A percentile compares a stretch with the other conserved stretches of the same genome.
Conservation (phyloP, 2,329 filamentous ascomycete species). For the Fusarium pseudograminearum region DNA sequence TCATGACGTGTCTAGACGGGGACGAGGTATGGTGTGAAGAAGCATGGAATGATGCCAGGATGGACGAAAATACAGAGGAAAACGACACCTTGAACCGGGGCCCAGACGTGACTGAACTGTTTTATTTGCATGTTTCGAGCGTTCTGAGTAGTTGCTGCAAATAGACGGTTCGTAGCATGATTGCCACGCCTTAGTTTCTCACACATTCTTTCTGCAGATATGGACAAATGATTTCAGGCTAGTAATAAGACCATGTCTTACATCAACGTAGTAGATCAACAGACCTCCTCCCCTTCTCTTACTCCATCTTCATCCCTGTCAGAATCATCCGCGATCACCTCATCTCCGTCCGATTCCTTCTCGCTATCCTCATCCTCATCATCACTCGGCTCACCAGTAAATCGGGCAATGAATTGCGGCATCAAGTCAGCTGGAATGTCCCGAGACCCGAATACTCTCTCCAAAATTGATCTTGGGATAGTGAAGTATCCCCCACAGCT, state of each 20-base stretch:
- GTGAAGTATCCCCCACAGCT: neutral
- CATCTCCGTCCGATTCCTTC: neutral
- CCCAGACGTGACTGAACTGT: neutral
- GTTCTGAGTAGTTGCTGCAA: neutral
- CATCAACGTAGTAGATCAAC: accelerated
- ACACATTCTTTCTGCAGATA: too few relatives aligned
- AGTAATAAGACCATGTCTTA: too few relatives aligned
- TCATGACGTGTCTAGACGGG: neutral
- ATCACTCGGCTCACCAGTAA: neutral
- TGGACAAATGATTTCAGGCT: too few relatives aligned
- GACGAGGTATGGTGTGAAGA: neutral
- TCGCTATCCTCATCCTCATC: neutral
- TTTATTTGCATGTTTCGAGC: neutral
- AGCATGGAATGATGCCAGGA: neutral
- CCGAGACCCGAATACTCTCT: neutral
- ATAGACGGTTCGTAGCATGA: neutral
- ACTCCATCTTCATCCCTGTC: too few relatives aligned
- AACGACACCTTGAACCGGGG: neutral
- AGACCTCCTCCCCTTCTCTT: accelerated
- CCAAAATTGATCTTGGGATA: neutral
- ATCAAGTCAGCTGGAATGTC: neutral
- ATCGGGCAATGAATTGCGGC: neutral
- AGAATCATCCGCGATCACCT: neutral
- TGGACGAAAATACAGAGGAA: neutral
- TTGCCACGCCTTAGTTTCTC: accelerated